A percentile compares a stretch with the other conserved stretches of the same genome.
Evolutionary conservation across 768 basidiomycete genomes (phyloP).

Genomic region (Paxillus ammoniavirescens): DNA sequence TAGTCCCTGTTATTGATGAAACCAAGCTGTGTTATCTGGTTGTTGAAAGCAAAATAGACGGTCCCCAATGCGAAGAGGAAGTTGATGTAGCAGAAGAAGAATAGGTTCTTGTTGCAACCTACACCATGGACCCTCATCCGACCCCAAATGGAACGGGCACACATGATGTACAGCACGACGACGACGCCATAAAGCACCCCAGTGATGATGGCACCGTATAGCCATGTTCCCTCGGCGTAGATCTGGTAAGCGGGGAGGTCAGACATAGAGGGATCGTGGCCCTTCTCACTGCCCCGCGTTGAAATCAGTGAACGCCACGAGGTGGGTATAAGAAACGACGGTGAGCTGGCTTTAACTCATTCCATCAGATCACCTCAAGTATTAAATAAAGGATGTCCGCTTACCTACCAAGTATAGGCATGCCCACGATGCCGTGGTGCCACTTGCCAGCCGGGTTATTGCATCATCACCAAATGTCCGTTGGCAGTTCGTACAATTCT

Average conservation of each 20-base stretch:
- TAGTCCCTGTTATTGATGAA: slow-evolving; percentile 32
- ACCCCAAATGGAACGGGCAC: slow-evolving; percentile 26
- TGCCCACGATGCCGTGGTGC: too few species aligned
- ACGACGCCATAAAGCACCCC: slow-evolving; percentile 27
- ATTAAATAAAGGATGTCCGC: too few species aligned
- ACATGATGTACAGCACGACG: slow-evolving; percentile 26
- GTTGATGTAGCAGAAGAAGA: slow-evolving; percentile 30
- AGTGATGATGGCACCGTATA: slow-evolving; percentile 30
- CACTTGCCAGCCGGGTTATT: too few species aligned
- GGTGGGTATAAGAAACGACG: too few species aligned
- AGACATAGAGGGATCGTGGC: slow-evolving; percentile 14
- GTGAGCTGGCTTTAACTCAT: too few species aligned
- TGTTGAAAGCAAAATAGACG: slow-evolving; percentile 22
- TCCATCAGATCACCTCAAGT: too few species aligned
- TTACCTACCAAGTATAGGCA: too few species aligned
- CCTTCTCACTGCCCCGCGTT: background rate
- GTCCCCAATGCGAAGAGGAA: slow-evolving; percentile 29
- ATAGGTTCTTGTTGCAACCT: slow-evolving; percentile 16
- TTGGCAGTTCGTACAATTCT: too few species aligned
- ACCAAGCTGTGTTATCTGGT: slow-evolving; percentile 27
- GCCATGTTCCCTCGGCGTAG: slow-evolving; percentile 28
- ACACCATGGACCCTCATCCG: slow-evolving; percentile 13
- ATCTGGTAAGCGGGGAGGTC: slow-evolving; percentile 14
- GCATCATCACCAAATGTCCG: too few species aligned
- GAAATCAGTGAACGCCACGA: too few species aligned